Percentiles rank a stretch among this genome's conserved stretches.
Conservation (phyloP, 2,329 filamentous ascomycete species). For the Xylariaceae sp. region DNA sequence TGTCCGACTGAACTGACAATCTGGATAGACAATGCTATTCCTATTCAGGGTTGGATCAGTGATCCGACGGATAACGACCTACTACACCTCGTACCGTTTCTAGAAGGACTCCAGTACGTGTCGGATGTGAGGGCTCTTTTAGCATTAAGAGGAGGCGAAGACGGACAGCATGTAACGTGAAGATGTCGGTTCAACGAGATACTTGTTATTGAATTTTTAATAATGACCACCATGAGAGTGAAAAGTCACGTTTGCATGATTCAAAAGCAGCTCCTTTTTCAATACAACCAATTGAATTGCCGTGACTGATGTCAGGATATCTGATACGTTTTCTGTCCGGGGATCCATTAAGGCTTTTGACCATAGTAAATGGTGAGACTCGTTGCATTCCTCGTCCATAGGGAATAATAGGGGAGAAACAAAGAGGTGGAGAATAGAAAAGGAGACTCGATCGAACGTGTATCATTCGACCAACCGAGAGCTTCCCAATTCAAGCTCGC, state of each 20-base stretch:
- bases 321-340: not conserved
- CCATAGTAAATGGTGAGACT: not conserved
- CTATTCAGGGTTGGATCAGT: constrained; percentile 98
- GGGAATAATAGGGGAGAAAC: not conserved
- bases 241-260: constrained; percentile 4
- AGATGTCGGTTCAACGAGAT: constrained; percentile 3
- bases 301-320: not conserved
- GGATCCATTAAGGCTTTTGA: not conserved
- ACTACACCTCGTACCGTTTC: constrained; percentile 82
- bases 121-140: constrained; percentile 90
- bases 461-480: not conserved
- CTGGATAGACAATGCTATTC: constrained; percentile 85
- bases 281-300: constrained; percentile 1
- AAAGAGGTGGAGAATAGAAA: not conserved
- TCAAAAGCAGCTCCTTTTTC: not conserved
- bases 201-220: constrained; percentile 18
- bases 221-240: constrained; percentile 7
- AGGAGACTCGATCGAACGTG: not conserved
- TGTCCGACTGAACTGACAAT: constrained; percentile 2
- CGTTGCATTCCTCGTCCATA: not conserved
- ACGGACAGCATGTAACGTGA: constrained; percentile 47
- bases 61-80: constrained; percentile 96
- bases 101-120: constrained; percentile 93
- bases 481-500: not conserved
- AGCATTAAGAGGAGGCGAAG: constrained; percentile 81